These are phyloP conservation scores for Colletotrichum plurivorum DNA, from an alignment of 2,329 filamentous ascomycete species.

Conservation along the genomic window DNA sequence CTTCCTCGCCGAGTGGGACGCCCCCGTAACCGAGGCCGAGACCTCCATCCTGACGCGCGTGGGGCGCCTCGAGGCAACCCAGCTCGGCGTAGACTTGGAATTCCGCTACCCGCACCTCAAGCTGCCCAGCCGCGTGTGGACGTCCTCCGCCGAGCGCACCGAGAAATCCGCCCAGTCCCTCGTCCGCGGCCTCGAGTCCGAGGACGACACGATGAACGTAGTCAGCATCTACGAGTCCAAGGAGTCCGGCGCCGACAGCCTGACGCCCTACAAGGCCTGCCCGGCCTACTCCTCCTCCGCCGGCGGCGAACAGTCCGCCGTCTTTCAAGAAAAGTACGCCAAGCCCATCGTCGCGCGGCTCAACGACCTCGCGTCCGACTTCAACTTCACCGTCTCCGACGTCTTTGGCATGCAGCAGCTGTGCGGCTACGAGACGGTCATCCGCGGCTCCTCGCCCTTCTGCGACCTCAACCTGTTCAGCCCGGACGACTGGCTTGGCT, in stretches of 20 bases:
- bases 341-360: constrained; percentile 72
- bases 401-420: constrained; percentile 77
- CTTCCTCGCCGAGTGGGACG: constrained; percentile 70
- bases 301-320: constrained; percentile 67
- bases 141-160: constrained; percentile 74
- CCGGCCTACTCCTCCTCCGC: constrained; percentile 72
- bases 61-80: constrained; percentile 72
- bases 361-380: constrained; percentile 64
- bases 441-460: constrained; percentile 72
- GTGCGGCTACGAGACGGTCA: constrained; percentile 76
- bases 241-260: constrained; percentile 69
- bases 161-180: constrained; percentile 70
- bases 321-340: constrained; percentile 69
- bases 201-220: constrained; percentile 67
- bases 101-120: constrained; percentile 70
- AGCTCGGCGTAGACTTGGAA: constrained; percentile 70
- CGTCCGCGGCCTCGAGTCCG: constrained; percentile 68
- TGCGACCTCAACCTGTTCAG: constrained; percentile 72
- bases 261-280: constrained; percentile 77
- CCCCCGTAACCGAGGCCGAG: constrained; percentile 70
- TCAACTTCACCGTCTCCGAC: constrained; percentile 75
- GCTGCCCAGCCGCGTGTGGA: constrained; percentile 70
- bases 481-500: constrained; percentile 75
- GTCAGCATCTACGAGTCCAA: constrained; percentile 69
- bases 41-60: constrained; percentile 72